Evolutionary conservation across 2,329 filamentous ascomycete species (phyloP), one percentile per base, ranked within the genome.

Genomic region (Penicillium nordicum): DNA sequence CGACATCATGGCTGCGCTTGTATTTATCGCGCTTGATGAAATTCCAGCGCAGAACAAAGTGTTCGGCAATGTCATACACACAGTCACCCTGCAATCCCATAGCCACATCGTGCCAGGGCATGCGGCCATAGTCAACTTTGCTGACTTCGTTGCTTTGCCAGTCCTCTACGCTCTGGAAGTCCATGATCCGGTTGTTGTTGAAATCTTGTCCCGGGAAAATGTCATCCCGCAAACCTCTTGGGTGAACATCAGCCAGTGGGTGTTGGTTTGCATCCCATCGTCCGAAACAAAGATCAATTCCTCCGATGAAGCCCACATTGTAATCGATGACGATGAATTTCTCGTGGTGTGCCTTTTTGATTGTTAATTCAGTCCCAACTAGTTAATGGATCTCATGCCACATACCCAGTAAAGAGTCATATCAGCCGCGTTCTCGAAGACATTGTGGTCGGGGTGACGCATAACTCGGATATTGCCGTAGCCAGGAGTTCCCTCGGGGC

Each of bases 1-100:
- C 90, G 63, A 90, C 95, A 37, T 85, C 80, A 0, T 85, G 79
- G 63, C 93, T 89, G 5, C 92, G 88, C 79, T 97, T 97, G 78
- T 97, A 97, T 78, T 97, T 97, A 80, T 97, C 93, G 36, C 93
- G 86, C 76, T 97, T 97, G 76, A 93, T 82, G 67, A 96, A 96
- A 70, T 99, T 97, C 94, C 93, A 97, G 34, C 94, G 85, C 44
- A 97, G 78, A 9, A 96, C 86, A 66, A 97, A 99, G 71, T 97
- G 92, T 74, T 97, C 92, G 0, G 92, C 92, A 65, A 99, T 94
- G 68, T 97, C 93, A 70, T 93, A 92, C 11, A 96, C 90, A 62
- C 87, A 90, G 18, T 92, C 90, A 0, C 94, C 93, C 56, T 94
- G 84, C n/a, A 97, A 66, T 12, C 88, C 92, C 89, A 97, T 95